Evolutionary conservation across 805 yeast species (phyloP), one percentile per base, ranked within the genome.

Genomic region (Nakazawaea populi): DNA sequence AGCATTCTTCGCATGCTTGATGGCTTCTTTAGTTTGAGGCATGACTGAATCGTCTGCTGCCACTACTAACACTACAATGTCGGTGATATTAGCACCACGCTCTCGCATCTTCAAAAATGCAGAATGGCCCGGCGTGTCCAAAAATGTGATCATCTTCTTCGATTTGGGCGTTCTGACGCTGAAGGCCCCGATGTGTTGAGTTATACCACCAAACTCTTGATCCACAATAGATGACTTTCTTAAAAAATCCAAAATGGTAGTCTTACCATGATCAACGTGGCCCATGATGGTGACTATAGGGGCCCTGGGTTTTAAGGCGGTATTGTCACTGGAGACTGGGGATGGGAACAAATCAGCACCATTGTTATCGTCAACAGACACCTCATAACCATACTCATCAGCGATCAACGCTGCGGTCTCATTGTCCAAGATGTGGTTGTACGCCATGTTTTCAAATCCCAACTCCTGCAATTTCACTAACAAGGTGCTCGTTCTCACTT

Each of bases 271-370:
- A 67, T 94, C 99, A 32, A 94, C 99, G 66, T 94, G 99, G 2
- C 99, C 99, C 98, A 94, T 94, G 48, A 94, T 88, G 0, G 99
- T 91, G 5, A 94, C 97, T 28, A 94, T 85, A 0, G 99, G 99
- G 0, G 99, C 90, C 56, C 98, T 73, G 6, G 83, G 74, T 43
- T 79, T 80, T 55, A 85, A 64, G 27, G 67, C 60, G 6, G 69
- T 67, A n/a, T 64, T 61, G 31, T 75, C 75, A 2, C 69, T 73
- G 0, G 87, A 79, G 41, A 69, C 68, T 0, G 82, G 79, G 12
- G 77, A 73, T 14, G 89, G 81, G 55, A 83, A 80, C 48, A 85
- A 67, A 54, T 81, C 84, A 11, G 75, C 75, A 2, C 87, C 83
- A 5, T 74, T 70, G n/a, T 74, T 75, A 46, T 82, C 86, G 52